A percentile compares a stretch with the other conserved stretches of the same genome.
These are phyloP conservation scores for Cladosporium colombiae DNA, from an alignment of 2,329 filamentous ascomycete species.

Conservation along the genomic window DNA sequence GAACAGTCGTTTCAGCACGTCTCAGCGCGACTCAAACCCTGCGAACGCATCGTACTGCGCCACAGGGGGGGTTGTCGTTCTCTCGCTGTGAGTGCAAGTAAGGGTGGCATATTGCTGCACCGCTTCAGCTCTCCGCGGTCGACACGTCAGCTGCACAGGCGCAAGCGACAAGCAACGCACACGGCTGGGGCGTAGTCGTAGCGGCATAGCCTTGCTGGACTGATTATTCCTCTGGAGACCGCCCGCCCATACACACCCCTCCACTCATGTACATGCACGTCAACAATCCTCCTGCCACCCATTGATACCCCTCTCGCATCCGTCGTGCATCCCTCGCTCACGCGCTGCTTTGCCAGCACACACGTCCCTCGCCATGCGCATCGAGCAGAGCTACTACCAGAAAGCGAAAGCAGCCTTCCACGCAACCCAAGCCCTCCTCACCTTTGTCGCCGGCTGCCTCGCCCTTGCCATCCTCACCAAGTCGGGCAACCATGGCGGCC, in stretches of 20 bases:
- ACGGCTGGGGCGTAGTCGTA: slow-evolving; percentile 11
- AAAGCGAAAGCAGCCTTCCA: slow-evolving; percentile 59
- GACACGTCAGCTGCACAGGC: slow-evolving; percentile 14
- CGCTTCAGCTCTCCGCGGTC: background rate
- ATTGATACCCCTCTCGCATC: background rate
- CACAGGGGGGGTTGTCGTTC: background rate
- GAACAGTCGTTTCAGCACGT: slow-evolving; percentile 14
- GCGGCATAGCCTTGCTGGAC: slow-evolving; percentile 1
- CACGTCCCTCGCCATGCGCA: slow-evolving; percentile 39
- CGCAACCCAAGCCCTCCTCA: slow-evolving; percentile 54
- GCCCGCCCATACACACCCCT: background rate
- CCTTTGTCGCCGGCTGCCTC: slow-evolving; percentile 60
- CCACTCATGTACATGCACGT: slow-evolving; percentile 1
- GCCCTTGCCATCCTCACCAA: slow-evolving; percentile 61
- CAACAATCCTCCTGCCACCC: background rate
- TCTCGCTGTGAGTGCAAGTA: background rate
- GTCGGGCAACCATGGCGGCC: slow-evolving; percentile 54
- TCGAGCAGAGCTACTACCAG: slow-evolving; percentile 51
- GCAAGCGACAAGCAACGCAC: background rate
- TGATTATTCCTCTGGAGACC: background rate
- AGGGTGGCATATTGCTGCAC: background rate
- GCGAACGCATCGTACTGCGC: background rate
- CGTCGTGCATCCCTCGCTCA: background rate
- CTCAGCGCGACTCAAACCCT: slow-evolving; percentile 17
- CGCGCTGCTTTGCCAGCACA: slow-evolving; percentile 6